Percentiles rank a stretch among this genome's conserved stretches.
phyloP scores from a whole-genome alignment of 73 alveolate species.

The Paramecium tetraurelia region DNA sequence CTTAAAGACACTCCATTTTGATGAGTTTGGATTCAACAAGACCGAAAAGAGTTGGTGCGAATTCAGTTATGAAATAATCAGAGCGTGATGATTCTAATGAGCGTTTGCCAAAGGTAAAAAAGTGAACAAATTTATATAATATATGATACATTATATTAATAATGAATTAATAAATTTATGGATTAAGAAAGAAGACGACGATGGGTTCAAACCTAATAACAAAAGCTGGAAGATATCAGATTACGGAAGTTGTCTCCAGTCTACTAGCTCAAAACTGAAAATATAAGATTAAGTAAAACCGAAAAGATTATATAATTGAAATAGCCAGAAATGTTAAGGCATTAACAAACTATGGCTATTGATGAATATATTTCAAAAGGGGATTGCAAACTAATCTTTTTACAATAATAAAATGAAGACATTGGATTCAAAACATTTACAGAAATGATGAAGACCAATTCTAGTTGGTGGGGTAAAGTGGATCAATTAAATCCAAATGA shows the following conservation, averaged over 20 bases:
- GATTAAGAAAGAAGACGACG: neutral
- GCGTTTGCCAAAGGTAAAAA: neutral
- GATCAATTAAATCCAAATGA: neutral
- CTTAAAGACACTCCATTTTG: neutral
- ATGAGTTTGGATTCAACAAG: neutral
- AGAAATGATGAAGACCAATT: slow-evolving; percentile 45
- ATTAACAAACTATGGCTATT: slow-evolving; percentile 10
- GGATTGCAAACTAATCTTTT: slow-evolving; percentile 7
- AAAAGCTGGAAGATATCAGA: neutral
- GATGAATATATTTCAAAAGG: neutral
- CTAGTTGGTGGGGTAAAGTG: slow-evolving; percentile 2
- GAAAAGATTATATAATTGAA: neutral
- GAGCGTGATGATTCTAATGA: neutral
- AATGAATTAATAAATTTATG: neutral
- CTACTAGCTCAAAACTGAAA: neutral
- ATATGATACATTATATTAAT: neutral
- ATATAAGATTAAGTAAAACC: neutral
- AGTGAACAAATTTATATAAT: neutral
- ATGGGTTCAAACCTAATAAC: neutral
- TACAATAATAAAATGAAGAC: neutral
- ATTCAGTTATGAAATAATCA: neutral
- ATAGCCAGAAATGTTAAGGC: neutral
- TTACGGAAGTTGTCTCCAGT: neutral
- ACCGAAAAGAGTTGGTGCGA: neutral
- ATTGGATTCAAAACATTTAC: slow-evolving; percentile 42